These are phyloP conservation scores for Tolypocladium sp. DNA, from an alignment of 2,329 filamentous ascomycete species.

Conservation along the genomic window DNA sequence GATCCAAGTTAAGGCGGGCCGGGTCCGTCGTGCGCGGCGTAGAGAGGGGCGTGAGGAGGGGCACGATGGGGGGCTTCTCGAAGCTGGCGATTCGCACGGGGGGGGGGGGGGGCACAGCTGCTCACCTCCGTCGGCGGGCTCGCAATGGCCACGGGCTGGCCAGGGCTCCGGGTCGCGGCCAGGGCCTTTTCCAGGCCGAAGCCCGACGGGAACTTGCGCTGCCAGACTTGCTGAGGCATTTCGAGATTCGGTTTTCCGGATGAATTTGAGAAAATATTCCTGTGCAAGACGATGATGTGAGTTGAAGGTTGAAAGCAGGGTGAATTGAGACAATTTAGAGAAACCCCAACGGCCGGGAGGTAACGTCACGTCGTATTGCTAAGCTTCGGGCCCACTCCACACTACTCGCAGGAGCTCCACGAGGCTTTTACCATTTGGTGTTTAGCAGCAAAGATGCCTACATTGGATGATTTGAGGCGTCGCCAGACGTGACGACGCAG, in stretches of 20 bases:
- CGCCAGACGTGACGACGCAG: not conserved
- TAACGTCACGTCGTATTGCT: not conserved
- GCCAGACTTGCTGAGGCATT: slow-evolving; percentile 20
- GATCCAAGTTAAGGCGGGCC: slow-evolving; percentile 26
- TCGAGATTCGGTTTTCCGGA: slow-evolving; percentile 14
- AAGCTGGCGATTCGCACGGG: slow-evolving; percentile 63
- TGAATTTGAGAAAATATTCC: not conserved
- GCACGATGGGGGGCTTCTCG: slow-evolving; percentile 62
- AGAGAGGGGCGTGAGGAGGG: slow-evolving; percentile 25
- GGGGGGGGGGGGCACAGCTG: slow-evolving; percentile 37
- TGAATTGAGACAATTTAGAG: not conserved
- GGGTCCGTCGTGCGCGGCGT: slow-evolving; percentile 21
- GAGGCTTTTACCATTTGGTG: not conserved
- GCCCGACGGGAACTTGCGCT: slow-evolving; percentile 15
- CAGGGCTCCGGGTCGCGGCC: slow-evolving; percentile 11
- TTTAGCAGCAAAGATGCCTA: not conserved
- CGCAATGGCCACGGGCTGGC: slow-evolving; percentile 2
- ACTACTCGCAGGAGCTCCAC: not conserved
- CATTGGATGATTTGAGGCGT: not conserved
- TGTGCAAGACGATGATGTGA: not conserved
- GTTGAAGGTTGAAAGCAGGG: not conserved
- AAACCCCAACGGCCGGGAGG: not conserved
- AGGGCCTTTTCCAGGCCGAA: slow-evolving; percentile 15
- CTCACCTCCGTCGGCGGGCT: slow-evolving; percentile 7
- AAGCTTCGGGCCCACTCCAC: not conserved